Conservation (phyloP, 768 basidiomycete genomes). For the Tephrocybe sp. region DNA sequence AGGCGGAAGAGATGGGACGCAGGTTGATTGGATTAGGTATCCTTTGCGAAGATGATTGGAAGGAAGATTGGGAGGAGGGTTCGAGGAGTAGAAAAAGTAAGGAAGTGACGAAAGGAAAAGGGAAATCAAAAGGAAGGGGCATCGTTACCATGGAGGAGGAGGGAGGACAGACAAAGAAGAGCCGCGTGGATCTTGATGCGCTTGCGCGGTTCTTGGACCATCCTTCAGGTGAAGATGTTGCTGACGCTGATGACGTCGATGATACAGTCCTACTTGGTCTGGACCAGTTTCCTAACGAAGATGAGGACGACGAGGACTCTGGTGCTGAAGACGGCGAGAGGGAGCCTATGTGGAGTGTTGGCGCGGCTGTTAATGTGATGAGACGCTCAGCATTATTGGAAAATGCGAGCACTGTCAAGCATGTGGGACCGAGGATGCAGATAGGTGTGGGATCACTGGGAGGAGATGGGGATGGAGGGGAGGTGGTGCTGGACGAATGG, state of each 20-base stretch:
- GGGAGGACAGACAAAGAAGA: conserved; percentile 23
- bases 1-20: conserved; percentile 41
- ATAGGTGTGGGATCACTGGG: neutral
- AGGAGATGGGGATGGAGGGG: conserved; percentile 5
- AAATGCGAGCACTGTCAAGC: no score
- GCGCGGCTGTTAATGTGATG: neutral
- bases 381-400: no score
- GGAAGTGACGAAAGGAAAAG: neutral
- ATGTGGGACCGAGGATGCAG: no score
- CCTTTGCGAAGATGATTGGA: conserved; percentile 26
- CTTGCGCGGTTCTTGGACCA: conserved; percentile 47
- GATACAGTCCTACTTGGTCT: conserved; percentile 14
- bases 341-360: neutral
- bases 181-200: conserved; percentile 55
- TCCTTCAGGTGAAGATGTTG: conserved; percentile 24
- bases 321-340: neutral
- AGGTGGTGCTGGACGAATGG: conserved; percentile 19
- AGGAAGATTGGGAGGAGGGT: conserved; percentile 12
- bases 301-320: conserved; percentile 10
- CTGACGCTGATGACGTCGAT: conserved; percentile 10
- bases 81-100: conserved; percentile 11
- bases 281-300: conserved; percentile 11
- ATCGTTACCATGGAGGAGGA: conserved; percentile 15
- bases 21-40: conserved; percentile 34
- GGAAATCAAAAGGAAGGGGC: conserved; percentile 2